Base-by-base conservation (phyloP, 345 rosid species). In the Citrus trifoliata region DNA sequence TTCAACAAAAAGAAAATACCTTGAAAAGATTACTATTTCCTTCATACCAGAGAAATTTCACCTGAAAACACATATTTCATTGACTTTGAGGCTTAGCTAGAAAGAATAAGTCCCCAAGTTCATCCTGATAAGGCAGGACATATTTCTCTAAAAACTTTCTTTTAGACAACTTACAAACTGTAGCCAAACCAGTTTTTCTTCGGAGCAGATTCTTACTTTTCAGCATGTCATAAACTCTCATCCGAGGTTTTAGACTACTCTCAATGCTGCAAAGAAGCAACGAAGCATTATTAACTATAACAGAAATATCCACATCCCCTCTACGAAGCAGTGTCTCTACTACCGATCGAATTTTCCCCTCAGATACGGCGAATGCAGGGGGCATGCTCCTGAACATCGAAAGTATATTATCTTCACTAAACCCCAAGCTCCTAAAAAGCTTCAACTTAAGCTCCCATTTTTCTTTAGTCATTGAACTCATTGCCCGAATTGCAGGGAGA, bases 381-480 rank as follows among this genome's bases (percentile, higher is more conserved):
- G 89, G 91, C 58, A 13, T 35, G 73, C 42, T 86, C 76, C 82
- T 82, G 51, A 82, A 81, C 22, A 75, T 53, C 16, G 7, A 33
- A 28, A 76, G 2, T 22, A 79, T 82, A 67, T 87, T 76, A 28
- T 76, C 83, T 37, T 82, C 86, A 6, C 84, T 73, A 21, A 82
- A 81, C 48, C 87, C 87, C 66, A 84, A 65, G 7, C 70, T 48
- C 77, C 72, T 56, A 18, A 87, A 62, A 67, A 83, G 73, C 70
- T 77, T 75, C 83, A 82, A 48, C 68, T 83, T 85, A 22, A 16
- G 76, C 68, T 85, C 83, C 86, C 85, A 87, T 5, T 13, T 83
- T 77, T 81, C 76, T 28, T 6, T n/a, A 28, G 22, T 74, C 88
- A 79, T 77, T 3, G 86, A 84, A 77, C 82, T 56, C 70, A 83